Conservation (phyloP, 179 eudicot species). For the Beta corolliflora region DNA sequence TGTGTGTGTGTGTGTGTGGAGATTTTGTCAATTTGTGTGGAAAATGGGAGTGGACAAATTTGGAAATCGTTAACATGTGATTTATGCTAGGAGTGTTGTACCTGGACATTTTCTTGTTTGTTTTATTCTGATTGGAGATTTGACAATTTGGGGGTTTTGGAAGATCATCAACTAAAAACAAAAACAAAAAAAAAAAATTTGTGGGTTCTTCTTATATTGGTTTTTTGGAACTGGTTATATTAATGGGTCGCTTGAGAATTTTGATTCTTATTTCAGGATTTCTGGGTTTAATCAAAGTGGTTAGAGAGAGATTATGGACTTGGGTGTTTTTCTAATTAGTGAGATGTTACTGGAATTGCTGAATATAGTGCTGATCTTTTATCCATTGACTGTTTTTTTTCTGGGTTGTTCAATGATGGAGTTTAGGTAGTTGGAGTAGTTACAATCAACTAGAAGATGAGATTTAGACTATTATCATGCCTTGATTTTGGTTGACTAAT, state of each 20-base stretch:
- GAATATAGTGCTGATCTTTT: slow-evolving; percentile 7
- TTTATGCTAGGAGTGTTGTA: not conserved
- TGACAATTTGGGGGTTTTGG: not conserved
- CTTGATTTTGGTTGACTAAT: slow-evolving; percentile 1
- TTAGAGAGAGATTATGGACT: not conserved
- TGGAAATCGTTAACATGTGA: not conserved
- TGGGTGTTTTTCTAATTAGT: slow-evolving; percentile 7
- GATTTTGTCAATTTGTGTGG: not conserved
- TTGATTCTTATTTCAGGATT: not conserved
- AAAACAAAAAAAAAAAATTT: not conserved
- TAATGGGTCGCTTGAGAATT: slow-evolving; percentile 15
- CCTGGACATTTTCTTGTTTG: not conserved
- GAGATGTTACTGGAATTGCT: slow-evolving; percentile 1
- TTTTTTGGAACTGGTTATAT: not conserved
- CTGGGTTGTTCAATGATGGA: not conserved
- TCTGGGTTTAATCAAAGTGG: not conserved
- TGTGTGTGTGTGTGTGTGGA: slow-evolving; percentile 6
- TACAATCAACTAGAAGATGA: slow-evolving; percentile 14
- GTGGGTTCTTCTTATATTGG: not conserved
- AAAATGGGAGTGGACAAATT: not conserved
- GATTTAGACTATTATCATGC: not conserved
- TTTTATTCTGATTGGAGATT: not conserved
- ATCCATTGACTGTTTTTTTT: slow-evolving; percentile 5
- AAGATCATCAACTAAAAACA: not conserved
- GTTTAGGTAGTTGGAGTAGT: not conserved